Evolutionary conservation across 179 eudicot species (phyloP).

Genomic region (Amaranthus tricolor): DNA sequence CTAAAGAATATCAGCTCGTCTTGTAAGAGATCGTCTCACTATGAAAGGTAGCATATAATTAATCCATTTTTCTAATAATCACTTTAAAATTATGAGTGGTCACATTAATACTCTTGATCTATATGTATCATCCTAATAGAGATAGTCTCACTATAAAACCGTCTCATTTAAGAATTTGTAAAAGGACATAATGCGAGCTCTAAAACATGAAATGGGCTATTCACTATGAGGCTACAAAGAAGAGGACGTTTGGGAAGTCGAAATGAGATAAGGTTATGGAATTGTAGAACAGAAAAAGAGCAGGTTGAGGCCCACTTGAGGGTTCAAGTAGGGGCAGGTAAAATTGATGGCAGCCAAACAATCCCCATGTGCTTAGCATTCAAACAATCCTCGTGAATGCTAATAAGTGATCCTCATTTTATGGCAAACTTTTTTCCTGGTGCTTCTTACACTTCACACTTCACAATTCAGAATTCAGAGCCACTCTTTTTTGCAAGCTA

Average conservation of each 20-base stretch:
- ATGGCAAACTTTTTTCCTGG: not conserved
- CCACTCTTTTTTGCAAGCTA: too few relatives aligned
- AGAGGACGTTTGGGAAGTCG: slow-evolving; percentile 7
- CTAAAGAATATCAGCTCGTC: too few relatives aligned
- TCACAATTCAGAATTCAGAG: too few relatives aligned
- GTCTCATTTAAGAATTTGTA: too few relatives aligned
- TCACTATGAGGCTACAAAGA: not conserved
- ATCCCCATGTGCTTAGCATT: slow-evolving; percentile 9
- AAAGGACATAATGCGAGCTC: not conserved
- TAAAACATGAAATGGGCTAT: slow-evolving; percentile 10
- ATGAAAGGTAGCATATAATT: too few relatives aligned
- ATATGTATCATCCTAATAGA: too few relatives aligned
- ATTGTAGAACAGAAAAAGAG: slow-evolving; percentile 18
- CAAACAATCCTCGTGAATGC: not conserved
- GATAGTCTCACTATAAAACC: too few relatives aligned
- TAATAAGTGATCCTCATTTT: slow-evolving; percentile 10
- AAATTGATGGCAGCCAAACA: slow-evolving; percentile 4
- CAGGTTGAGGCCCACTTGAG: slow-evolving; percentile 16
- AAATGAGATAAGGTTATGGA: not conserved
- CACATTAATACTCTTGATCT: too few relatives aligned
- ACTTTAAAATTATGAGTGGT: too few relatives aligned
- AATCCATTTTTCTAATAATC: too few relatives aligned
- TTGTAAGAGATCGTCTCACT: too few relatives aligned
- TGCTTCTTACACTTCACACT: not conserved
- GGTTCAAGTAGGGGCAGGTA: slow-evolving; percentile 3